Base-by-base conservation (phyloP, 1,139 yeast genomes). In the Hansenula anomala region DNA sequence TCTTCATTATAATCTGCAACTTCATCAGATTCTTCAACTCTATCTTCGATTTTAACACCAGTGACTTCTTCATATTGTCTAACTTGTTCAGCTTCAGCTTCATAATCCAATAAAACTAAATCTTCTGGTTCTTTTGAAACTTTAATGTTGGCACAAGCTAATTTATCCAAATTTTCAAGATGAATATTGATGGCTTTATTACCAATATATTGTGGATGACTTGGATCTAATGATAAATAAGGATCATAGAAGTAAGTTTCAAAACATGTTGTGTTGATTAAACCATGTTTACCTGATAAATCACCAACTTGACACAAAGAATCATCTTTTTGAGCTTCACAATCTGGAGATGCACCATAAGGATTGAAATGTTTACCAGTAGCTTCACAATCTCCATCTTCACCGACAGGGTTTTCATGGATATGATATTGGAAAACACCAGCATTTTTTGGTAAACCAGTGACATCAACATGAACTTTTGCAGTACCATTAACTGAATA, bases 271-370 rank as follows among this genome's bases (percentile, higher is more conserved):
- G 77, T 64, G 49, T 74, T 66, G 46, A 78, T 73, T 59, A 65
- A 64, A 4, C 84, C 85, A 55, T 78, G 81, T 52, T 78, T 78
- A 25, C 84, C 84, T 33, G 80, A 71, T 47, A 78, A 71, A 52
- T 78, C 83, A 33, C 85, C 84, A 24, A 76, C 69, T 56, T 74
- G 75, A 55, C 83, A 77, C 36, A 59, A 63, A 10, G 78, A 61
- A 56, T 79, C 80, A 48, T 68, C 66, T 17, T 64, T 66, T 43
- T 69, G 68, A 13, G 50, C 48, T 33, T 66, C 69, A 56, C 81
- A 76, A 36, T 64, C 63, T 4, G 63, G 54, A 15, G 68, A 55
- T 3, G 77, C 79, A 34, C 60, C 51, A 52, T 64, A 77, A 12
- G 83, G 83, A 50, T 77, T 75, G 43, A 78, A 74, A 46, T 73